phyloP scores from a whole-genome alignment of 106 monocot genomes.

The Dendrobium catenatum region DNA sequence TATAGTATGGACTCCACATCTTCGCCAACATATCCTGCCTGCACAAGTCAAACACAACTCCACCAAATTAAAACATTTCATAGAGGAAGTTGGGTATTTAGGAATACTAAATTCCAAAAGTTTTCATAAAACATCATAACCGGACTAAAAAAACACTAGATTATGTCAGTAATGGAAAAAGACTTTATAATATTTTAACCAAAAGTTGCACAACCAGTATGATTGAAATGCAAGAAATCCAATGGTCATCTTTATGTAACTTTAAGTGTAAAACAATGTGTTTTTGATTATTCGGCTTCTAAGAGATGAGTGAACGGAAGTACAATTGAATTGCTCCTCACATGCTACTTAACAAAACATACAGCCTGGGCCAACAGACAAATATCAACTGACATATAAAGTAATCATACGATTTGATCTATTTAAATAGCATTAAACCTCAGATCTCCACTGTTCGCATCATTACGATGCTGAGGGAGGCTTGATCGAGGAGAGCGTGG shows the following conservation, averaged over 20 bases:
- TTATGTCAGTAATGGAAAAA: background rate
- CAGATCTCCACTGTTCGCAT: background rate
- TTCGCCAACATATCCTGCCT: constrained; percentile 90
- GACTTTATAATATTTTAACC: background rate
- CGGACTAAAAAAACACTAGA: background rate
- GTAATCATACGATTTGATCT: background rate
- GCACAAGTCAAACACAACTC: constrained; percentile 10
- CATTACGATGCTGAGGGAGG: too few species aligned
- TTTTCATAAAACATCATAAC: background rate
- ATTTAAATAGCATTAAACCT: background rate
- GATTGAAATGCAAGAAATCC: background rate
- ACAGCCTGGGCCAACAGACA: background rate
- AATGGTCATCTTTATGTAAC: background rate
- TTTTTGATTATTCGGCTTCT: background rate
- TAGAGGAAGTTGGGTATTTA: background rate
- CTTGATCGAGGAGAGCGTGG: too few species aligned
- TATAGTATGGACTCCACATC: constrained; percentile 88
- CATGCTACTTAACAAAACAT: background rate
- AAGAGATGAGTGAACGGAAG: background rate
- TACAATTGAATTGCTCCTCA: background rate
- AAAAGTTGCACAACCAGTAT: background rate
- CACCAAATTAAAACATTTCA: constrained; percentile 3
- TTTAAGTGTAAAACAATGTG: background rate
- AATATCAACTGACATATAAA: background rate
- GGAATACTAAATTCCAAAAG: background rate